Evolutionary conservation across 2,329 filamentous ascomycete genomes (phyloP).

Genomic region (Mariannaea elegans): DNA sequence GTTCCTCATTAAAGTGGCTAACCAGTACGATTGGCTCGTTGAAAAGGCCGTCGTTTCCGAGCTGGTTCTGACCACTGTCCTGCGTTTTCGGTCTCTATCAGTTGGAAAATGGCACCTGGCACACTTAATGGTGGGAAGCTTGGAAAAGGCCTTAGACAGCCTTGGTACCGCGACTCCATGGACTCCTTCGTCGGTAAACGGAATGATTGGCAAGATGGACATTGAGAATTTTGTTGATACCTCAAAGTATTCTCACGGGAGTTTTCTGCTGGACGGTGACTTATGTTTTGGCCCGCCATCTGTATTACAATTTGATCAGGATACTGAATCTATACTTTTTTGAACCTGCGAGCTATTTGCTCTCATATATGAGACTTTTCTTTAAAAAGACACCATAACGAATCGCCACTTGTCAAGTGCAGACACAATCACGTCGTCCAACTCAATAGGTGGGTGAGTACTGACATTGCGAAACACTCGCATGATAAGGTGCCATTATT

Average conservation of each 20-base stretch:
- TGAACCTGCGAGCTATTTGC: too few relatives aligned
- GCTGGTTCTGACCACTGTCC: constrained; percentile 49
- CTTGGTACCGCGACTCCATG: neutral
- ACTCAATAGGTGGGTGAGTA: too few relatives aligned
- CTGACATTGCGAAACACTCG: too few relatives aligned
- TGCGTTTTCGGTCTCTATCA: constrained; percentile 50
- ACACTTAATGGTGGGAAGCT: constrained; percentile 55
- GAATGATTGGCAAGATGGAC: neutral
- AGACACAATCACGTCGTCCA: too few relatives aligned
- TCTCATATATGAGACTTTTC: too few relatives aligned
- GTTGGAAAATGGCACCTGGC: constrained; percentile 57
- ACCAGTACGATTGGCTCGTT: constrained; percentile 51
- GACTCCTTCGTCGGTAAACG: neutral
- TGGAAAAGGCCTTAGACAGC: constrained; percentile 45
- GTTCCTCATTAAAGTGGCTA: constrained; percentile 56
- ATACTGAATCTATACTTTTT: too few relatives aligned
- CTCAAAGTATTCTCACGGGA: neutral
- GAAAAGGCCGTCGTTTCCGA: constrained; percentile 48
- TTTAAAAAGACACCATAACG: too few relatives aligned
- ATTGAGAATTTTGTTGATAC: neutral
- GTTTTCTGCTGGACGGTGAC: neutral
- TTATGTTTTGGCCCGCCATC: neutral
- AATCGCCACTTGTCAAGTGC: too few relatives aligned
- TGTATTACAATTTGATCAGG: neutral
- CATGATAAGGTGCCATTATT: too few relatives aligned